Base-by-base conservation (phyloP, 2,329 filamentous ascomycete species). In the Botryotinia globosa region DNA sequence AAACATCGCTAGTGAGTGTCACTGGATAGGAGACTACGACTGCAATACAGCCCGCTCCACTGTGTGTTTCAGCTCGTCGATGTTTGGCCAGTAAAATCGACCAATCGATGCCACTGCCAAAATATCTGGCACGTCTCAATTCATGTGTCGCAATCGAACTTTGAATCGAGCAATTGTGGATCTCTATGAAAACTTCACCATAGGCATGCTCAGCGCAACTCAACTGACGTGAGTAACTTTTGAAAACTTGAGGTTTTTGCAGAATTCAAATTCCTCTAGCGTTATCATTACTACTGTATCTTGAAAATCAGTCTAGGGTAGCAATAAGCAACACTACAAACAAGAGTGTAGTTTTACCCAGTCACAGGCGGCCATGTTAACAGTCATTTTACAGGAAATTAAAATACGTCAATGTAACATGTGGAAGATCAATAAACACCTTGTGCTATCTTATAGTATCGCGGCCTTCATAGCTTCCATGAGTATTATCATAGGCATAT, bases 381-480 rank as follows among this genome's bases (percentile, higher is more conserved):
- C 4, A 18, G 22, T n/a, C 12, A 32, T 20, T 10, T 44, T 5
- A 37, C 4, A n/a, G 22, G 22, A 37, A n/a, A n/a, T 8, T 22
- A 20, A 20, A 25, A 51, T 20, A 18, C 22, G 22, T 20, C 20
- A 18, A 51, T 25, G 12, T 20, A 25, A 51, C 22, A 18, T 37
- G 9, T 5, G 29, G 42, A 51, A 32, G 14, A 18, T 37, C 8
- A n/a, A 39, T 22, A 18, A 72, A 70, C 29, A 29, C 9, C 29
- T 74, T 20, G 3, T 68, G 25, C 5, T 64, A 25, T 72, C 72
- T 20, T 74, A 72, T n/a, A 54, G 51, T 10, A 58, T 65, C n/a
- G 56, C 65, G 20, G 9, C 39, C 8, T 54, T 69, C n/a, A 70
- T 67, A 62, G 64, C 54, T 3, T 29, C 54, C 7, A 14, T 73